phyloP scores from a whole-genome alignment of 768 basidiomycete genomes.

The Lactifluus hygrophoroides region DNA sequence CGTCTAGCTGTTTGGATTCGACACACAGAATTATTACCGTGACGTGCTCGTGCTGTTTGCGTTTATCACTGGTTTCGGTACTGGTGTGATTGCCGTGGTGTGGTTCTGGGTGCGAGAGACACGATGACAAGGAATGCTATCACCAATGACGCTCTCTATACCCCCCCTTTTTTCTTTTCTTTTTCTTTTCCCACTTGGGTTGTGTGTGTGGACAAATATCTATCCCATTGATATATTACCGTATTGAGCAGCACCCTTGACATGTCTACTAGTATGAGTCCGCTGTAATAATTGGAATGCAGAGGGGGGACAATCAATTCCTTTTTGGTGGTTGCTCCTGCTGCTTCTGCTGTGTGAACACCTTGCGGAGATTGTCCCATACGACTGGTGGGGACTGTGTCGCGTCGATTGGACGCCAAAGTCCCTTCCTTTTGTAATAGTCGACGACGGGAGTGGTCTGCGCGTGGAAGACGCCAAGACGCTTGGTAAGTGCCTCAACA shows the following conservation, averaged over 20 bases:
- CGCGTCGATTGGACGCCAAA: conserved; percentile 90
- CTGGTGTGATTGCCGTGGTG: conserved; percentile 65
- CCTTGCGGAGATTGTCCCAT: conserved; percentile 71
- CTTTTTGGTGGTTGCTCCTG: conserved; percentile 6
- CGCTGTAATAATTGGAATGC: not conserved
- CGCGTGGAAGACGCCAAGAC: conserved; percentile 79
- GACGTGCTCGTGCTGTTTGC: conserved; percentile 84
- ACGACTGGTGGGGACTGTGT: conserved; percentile 89
- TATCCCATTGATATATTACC: conserved; percentile 5
- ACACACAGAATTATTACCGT: conserved; percentile 72
- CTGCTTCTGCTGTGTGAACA: conserved; percentile 48
- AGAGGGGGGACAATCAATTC: not conserved
- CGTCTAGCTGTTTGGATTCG: conserved; percentile 77
- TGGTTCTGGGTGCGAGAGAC: conserved; percentile 73
- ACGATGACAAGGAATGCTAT: conserved; percentile 35
- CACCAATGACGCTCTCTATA: not conserved
- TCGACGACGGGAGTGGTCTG: conserved; percentile 95
- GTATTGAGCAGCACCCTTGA: not conserved
- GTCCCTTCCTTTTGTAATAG: conserved; percentile 87
- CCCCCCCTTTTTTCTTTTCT: not conserved
- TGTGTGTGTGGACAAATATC: not conserved
- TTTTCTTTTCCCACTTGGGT: not conserved
- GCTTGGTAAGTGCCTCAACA: conserved; percentile 87
- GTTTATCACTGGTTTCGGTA: conserved; percentile 72
- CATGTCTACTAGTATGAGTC: conserved; percentile 1